Conservation (phyloP, 2,329 filamentous ascomycete genomes). For the Aspergillus nomiae region DNA sequence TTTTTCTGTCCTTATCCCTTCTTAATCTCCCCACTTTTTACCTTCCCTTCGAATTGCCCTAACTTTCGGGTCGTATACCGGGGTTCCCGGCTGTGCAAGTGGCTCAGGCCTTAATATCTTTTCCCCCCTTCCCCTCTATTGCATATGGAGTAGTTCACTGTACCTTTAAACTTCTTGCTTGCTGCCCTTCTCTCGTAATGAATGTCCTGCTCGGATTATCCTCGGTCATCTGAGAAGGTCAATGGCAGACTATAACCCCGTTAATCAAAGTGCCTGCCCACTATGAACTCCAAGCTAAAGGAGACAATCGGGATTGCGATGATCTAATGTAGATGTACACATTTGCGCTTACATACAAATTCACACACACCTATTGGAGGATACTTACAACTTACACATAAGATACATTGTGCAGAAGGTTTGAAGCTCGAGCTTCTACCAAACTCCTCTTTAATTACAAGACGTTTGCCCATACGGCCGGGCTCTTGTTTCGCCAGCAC, state of each 20-base stretch:
- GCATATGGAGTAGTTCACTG: background rate
- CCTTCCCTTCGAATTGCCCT: slow-evolving; percentile 7
- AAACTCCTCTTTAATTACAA: background rate
- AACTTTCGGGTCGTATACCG: slow-evolving; percentile 13
- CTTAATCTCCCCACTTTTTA: slow-evolving; percentile 3
- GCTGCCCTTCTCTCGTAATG: background rate
- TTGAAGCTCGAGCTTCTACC: background rate
- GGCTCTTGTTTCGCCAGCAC: slow-evolving; percentile 11
- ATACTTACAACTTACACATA: background rate
- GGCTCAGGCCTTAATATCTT: slow-evolving; percentile 8
- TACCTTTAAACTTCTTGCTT: background rate
- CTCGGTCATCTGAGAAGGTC: background rate
- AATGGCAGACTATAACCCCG: background rate
- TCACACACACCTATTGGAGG: background rate
- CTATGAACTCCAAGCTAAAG: background rate
- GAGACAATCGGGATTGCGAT: background rate
- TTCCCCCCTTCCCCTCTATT: background rate
- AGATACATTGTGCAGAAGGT: background rate
- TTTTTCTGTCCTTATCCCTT: slow-evolving; percentile 1
- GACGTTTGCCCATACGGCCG: background rate
- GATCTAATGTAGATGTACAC: background rate
- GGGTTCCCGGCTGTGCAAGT: slow-evolving; percentile 15
- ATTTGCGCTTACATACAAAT: background rate
- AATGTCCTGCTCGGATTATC: background rate
- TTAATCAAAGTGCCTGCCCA: background rate